Evolutionary conservation across 2,329 filamentous ascomycete genomes (phyloP), one percentile per base, ranked within the genome.

Genomic region (Balansia obtecta): DNA sequence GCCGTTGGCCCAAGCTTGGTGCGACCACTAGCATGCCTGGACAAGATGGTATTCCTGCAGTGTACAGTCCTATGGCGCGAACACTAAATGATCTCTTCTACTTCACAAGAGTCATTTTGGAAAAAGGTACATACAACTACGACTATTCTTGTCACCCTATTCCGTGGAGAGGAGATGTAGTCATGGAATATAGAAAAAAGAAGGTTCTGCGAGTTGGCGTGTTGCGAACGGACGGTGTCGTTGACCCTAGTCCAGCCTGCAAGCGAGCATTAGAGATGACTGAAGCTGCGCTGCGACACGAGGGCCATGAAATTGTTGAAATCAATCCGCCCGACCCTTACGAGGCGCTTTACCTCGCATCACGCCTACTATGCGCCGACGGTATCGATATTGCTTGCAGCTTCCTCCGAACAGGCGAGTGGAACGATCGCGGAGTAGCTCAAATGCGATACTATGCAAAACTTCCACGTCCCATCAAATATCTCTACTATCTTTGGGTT

Each of bases 31-130:
- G 85, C 59, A 95, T 95, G 88, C 82, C 86, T 0, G 91, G 91
- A 0, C 89, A 96, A 63, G 91, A 96, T 63, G 90, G 89, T 0
- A 82, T 96, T 33, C 82, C 88, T 1, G 87, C 85, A 55, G 88
- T 95, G 18, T 95, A 90, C 68, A 91, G 86, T 52, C 90, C 90
- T 5, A 96, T 97, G 91, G 80, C 90, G 2, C 78, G 89, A 49
- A 95, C 89, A 0, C 68, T 95, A 52, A 78, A 82, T 55, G 90
- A 96, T 61, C 70, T 96, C 53, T 77, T 76, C 1, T 95, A 95
- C 68, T 96, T 96, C 65, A 86, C 87, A 3, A 80, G 82, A 48
- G 78, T 81, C 8, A 71, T 96, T 50, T 78, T 96, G 50, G 70
- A 79, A 47, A 91, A 93, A 82, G 73, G 86, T 66, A 88, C 89